These are phyloP conservation scores for Syncephalis fuscata DNA, from an alignment of 371 early-diverging fungal genomes.

Conservation along the genomic window DNA sequence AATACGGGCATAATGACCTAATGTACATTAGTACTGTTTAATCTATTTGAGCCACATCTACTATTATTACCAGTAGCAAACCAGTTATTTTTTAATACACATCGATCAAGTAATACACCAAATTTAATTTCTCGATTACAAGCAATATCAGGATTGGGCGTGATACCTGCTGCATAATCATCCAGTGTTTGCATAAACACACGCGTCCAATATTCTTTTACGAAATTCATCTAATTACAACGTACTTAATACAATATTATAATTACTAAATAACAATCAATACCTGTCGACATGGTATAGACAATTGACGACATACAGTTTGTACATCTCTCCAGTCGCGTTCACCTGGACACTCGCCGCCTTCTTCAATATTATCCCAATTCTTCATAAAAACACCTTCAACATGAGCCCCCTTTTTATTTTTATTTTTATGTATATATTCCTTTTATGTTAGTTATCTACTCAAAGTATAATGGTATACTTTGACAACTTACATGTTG, in stretches of 20 bases:
- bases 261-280: neutral
- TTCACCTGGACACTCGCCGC: conserved; percentile 59
- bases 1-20: conserved; percentile 76
- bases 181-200: conserved; percentile 67
- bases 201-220: conserved; percentile 79
- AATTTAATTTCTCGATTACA: conserved; percentile 90
- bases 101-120: conserved; percentile 47
- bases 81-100: conserved; percentile 14
- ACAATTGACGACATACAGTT: conserved; percentile 36
- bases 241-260: neutral
- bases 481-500: conserved; percentile 13
- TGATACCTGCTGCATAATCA: conserved; percentile 50
- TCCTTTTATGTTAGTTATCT: too few relatives aligned
- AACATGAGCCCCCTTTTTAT: conserved; percentile 40
- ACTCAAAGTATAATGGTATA: neutral
- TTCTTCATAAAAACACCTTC: conserved; percentile 85
- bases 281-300: conserved; percentile 39
- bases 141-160: conserved; percentile 86
- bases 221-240: conserved; percentile 48
- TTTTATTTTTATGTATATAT: too few relatives aligned
- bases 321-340: conserved; percentile 77
- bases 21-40: too few relatives aligned
- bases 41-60: neutral
- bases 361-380: conserved; percentile 77
- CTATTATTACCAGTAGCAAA: conserved; percentile 7